Base-by-base conservation (phyloP, 805 yeast species). In the Sporopachydermia lactativora region DNA sequence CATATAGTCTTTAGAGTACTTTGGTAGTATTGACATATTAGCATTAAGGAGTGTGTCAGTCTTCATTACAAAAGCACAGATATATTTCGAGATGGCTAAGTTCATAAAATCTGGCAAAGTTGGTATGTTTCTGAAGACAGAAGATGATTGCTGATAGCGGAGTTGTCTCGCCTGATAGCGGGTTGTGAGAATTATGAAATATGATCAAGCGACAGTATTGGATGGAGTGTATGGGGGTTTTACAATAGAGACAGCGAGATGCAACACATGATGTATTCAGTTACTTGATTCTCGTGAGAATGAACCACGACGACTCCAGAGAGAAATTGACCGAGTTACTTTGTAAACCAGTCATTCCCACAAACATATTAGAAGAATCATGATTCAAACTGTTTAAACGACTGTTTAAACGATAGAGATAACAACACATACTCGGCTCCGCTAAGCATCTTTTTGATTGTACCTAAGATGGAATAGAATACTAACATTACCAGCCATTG, bases 31-130 rank as follows among this genome's bases (percentile, higher is more conserved):
- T 24, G 31, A 24, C n/a, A 24, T 8, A 24, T 24, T n/a, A 24
- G 31, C 31, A 24, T 24, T 24, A 24, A 24, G n/a, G 31, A 24
- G 8, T 24, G 31, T 24, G 31, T 24, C 31, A n/a, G 31, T 24
- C n/a, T 8, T n/a, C 8, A 24, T 24, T 24, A 8, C 8, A 24
- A 24, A n/a, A 24, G n/a, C 31, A 24, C 31, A 8, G 31, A 24
- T 24, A 24, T 24, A 8, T 8, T 24, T 24, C 31, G 31, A 24
- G 31, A 24, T 24, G 31, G 31, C 95, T 75, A 92, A 92, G 75
- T 89, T 92, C 81, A 80, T 92, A 74, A 92, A 89, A 77, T 83
- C 97, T 70, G 96, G 96, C 79, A 86, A 82, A 82, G 97, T 89
- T 81, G 96, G 89, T 81, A 79, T 68, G 92, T 79, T 73, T 42